Percentiles rank a stretch among this genome's conserved stretches.
Conservation (phyloP, 768 basidiomycete species). For the Russula compacta region DNA sequence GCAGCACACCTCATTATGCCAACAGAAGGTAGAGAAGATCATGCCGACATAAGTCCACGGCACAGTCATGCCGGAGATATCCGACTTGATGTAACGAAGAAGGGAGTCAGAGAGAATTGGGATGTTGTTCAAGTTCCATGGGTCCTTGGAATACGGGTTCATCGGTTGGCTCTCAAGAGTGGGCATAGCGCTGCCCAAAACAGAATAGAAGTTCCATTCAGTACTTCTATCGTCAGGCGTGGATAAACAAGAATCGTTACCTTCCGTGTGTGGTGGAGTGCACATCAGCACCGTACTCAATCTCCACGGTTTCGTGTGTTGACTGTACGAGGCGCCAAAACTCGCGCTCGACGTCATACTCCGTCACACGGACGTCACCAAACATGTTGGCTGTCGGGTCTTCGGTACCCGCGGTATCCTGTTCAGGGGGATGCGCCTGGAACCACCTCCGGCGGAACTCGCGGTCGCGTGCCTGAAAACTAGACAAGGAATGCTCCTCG, state of each 20-base stretch:
- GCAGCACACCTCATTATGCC: constrained; percentile 85
- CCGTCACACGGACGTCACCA: constrained; percentile 61
- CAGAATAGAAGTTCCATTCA: constrained; percentile 1
- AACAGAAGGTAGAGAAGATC: constrained; percentile 98
- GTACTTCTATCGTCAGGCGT: not conserved
- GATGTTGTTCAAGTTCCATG: constrained; percentile 98
- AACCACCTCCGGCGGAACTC: constrained; percentile 92
- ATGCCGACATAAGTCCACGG: constrained; percentile 99
- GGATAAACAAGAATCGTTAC: constrained; percentile 35
- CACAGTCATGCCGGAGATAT: constrained; percentile 99
- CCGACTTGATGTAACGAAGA: constrained; percentile 94
- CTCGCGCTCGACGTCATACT: constrained; percentile 87
- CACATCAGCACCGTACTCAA: constrained; percentile 99
- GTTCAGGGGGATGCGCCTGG: constrained; percentile 50
- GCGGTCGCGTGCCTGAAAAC: constrained; percentile 83
- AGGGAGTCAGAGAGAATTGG: constrained; percentile 90
- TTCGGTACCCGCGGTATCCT: constrained; percentile 7
- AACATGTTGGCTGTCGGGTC: constrained; percentile 46
- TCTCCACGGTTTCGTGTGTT: constrained; percentile 83
- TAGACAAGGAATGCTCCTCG: constrained; percentile 86
- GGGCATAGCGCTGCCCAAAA: constrained; percentile 71
- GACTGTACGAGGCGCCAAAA: constrained; percentile 97
- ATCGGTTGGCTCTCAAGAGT: constrained; percentile 90
- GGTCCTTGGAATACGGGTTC: constrained; percentile 77
- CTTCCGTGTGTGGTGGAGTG: constrained; percentile 97